Evolutionary conservation across 2,329 filamentous ascomycete genomes (phyloP), one percentile per base, ranked within the genome.

Genomic region (Cryphonectria naterciae): DNA sequence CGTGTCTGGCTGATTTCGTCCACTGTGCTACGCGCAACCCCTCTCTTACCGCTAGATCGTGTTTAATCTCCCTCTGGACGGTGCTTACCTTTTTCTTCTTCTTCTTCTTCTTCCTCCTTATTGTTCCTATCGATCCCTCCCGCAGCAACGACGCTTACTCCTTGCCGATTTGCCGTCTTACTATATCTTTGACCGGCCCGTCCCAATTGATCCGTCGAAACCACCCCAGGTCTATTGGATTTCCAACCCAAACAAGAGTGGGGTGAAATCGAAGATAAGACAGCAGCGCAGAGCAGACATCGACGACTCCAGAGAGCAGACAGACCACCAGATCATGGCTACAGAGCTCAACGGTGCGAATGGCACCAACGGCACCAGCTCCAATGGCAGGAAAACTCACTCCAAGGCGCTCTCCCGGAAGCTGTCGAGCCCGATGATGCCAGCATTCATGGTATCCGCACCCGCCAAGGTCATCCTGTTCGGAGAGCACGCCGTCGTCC

Each of bases 401-500:
- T 76, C 67, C 75, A 77, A 80, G 72, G 85, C 76, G 75, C 78
- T 83, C 76, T 80, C 83, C 65, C 87, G 89, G 79, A 91, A 88
- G 75, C 82, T 85, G 73, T 91, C 89, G 15, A 88, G 83, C 69
- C 89, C 89, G 4, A 89, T 91, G 89, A 89, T 96, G 82, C 95
- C 95, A 60, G 85, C 95, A 73, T 99, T 99, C 80, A 97, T 99
- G 93, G 95, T 98, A 70, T 98, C 96, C 22, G 95, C 97, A 2
- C 96, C 96, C 0, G 97, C 95, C 74, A 99, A 99, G 81, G 96
- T 98, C 78, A 99, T 99, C 80, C 93, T 98, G 68, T 98, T 95
- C 83, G 96, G 96, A 75, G 96, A 99, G 81, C 96, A 99, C 83
- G 93, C 96, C 2, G 96, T 98, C n/a, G 96, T 99, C 28, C 90